A percentile compares a stretch with the other conserved stretches of the same genome.
phyloP scores from a whole-genome alignment of 257 asterid genomes.

The Nicotiana attenuata region DNA sequence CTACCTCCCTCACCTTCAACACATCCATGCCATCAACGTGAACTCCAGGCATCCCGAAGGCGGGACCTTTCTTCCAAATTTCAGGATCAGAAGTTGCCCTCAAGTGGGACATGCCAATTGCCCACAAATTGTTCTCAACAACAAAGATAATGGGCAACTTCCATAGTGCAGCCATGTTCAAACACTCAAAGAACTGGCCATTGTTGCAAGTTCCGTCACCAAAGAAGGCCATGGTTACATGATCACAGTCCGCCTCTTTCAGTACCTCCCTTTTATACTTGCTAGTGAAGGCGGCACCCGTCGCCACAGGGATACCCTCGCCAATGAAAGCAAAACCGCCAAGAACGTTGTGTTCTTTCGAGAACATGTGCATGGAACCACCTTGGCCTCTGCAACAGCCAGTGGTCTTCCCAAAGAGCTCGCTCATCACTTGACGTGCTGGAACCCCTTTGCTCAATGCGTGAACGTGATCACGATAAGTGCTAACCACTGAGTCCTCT shows the following conservation, averaged over 20 bases:
- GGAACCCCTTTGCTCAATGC: slow-evolving; percentile 98
- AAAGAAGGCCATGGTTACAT: slow-evolving; percentile 84
- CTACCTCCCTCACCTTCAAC: slow-evolving; percentile 95
- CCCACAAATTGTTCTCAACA: slow-evolving; percentile 99
- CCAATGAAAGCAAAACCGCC: slow-evolving; percentile 99
- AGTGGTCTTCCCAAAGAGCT: slow-evolving; percentile 94
- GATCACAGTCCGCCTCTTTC: slow-evolving; percentile 80
- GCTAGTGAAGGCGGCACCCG: slow-evolving; percentile 92
- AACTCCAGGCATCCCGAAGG: slow-evolving; percentile 97
- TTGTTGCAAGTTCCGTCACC: slow-evolving; percentile 98
- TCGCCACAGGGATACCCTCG: slow-evolving; percentile 93
- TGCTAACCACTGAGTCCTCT: slow-evolving; percentile 82
- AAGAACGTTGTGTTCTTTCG: slow-evolving; percentile 85
- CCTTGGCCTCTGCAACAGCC: slow-evolving; percentile 99
- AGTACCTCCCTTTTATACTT: slow-evolving; percentile 80
- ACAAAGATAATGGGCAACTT: slow-evolving; percentile 91
- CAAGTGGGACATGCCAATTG: slow-evolving; percentile 98
- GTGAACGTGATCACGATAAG: slow-evolving; percentile 95
- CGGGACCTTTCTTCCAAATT: slow-evolving; percentile 99
- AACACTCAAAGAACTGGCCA: slow-evolving; percentile 95
- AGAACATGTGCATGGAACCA: slow-evolving; percentile 99
- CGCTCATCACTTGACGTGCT: slow-evolving; percentile 92
- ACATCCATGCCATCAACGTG: slow-evolving; percentile 99
- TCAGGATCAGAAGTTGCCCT: slow-evolving; percentile 95
- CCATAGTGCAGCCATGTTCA: slow-evolving; percentile 99